phyloP scores from a whole-genome alignment of 2,329 filamentous ascomycete species.

The Neopestalotiopsis sp. region DNA sequence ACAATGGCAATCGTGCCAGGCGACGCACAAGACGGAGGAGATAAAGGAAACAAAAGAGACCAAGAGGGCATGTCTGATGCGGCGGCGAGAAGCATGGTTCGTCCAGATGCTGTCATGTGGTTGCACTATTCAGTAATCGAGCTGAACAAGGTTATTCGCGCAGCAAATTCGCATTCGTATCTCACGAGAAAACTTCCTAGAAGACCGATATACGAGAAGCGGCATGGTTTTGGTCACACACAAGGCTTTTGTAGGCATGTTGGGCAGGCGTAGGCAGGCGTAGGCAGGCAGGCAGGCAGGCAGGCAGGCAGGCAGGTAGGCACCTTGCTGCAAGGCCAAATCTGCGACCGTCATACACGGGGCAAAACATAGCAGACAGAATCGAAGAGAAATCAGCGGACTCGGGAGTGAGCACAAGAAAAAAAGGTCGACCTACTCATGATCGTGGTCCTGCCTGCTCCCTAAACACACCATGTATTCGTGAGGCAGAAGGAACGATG shows the following conservation, averaged over 20 bases:
- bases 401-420: neutral
- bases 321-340: neutral
- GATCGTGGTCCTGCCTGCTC: too few relatives aligned
- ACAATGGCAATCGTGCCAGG: too few relatives aligned
- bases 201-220: conserved; percentile 2
- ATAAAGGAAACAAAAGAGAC: neutral
- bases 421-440: neutral
- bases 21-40: too few relatives aligned
- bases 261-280: neutral
- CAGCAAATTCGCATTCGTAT: conserved; percentile 10
- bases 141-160: conserved; percentile 5
- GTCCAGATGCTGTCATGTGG: neutral
- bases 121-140: neutral
- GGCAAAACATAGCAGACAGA: neutral
- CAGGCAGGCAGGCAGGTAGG: neutral
- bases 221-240: neutral
- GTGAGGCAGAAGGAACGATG: too few relatives aligned
- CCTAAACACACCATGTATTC: too few relatives aligned
- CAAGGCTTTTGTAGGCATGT: neutral
- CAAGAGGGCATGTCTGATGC: neutral
- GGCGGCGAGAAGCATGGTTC: neutral
- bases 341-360: neutral
- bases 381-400: neutral
- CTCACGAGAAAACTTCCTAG: neutral
- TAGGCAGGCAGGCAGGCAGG: neutral